Evolutionary conservation across 2,329 filamentous ascomycete genomes (phyloP).

Genomic region (Xylaria polymorpha): DNA sequence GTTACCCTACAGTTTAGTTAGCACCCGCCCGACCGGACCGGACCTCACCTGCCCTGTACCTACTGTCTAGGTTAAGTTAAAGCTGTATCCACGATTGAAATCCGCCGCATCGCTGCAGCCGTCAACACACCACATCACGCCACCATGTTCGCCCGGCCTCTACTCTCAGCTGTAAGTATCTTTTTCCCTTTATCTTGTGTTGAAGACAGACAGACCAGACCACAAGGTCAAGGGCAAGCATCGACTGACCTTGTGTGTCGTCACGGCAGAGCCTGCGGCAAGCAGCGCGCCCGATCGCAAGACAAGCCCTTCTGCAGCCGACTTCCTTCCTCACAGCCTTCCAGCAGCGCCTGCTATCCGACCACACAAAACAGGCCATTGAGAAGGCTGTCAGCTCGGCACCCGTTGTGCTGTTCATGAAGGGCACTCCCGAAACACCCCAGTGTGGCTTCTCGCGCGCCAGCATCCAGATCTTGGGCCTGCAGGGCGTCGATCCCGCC

Average conservation of each 20-base stretch:
- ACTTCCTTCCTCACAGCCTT: slow-evolving; percentile 49
- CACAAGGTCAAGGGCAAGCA: slow-evolving; percentile 1
- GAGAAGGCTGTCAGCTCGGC: slow-evolving; percentile 89
- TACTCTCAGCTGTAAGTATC: slow-evolving; percentile 44
- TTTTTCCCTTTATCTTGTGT: background rate
- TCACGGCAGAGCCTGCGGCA: slow-evolving; percentile 57
- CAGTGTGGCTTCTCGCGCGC: slow-evolving; percentile 98
- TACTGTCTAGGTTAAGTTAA: background rate
- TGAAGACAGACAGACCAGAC: background rate
- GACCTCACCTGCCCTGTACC: background rate
- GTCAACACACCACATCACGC: slow-evolving; percentile 34
- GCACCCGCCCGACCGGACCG: background rate
- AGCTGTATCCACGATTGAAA: slow-evolving; percentile 30
- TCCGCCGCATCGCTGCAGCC: slow-evolving; percentile 6
- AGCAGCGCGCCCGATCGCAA: slow-evolving; percentile 54
- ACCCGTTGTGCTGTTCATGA: slow-evolving; percentile 98
- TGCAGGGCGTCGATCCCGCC: slow-evolving; percentile 92
- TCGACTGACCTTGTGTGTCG: slow-evolving; percentile 7
- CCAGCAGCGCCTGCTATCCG: slow-evolving; percentile 78
- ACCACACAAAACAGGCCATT: slow-evolving; percentile 83
- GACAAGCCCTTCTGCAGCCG: slow-evolving; percentile 41
- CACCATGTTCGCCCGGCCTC: slow-evolving; percentile 45
- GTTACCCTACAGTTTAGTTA: too few relatives aligned
- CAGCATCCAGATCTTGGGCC: slow-evolving; percentile 90
- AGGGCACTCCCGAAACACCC: slow-evolving; percentile 94